Evolutionary conservation across 805 yeast genomes (phyloP).

Genomic region (Nakazawaea pomicola): DNA sequence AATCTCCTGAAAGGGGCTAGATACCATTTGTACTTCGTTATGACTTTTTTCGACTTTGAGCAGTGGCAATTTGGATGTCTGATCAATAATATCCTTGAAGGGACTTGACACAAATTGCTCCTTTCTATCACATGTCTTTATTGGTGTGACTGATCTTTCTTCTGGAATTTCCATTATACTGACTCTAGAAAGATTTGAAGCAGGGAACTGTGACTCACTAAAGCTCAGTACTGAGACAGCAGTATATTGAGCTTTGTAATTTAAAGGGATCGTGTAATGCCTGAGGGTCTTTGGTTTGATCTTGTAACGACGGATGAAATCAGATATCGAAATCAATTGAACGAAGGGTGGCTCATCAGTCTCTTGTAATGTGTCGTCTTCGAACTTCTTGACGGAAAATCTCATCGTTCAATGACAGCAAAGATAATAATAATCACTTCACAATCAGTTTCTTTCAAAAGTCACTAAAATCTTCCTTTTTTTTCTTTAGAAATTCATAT

Average conservation of each 20-base stretch:
- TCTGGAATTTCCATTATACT: too few relatives aligned
- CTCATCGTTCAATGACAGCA: too few relatives aligned
- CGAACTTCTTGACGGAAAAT: too few relatives aligned
- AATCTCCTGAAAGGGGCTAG: background rate
- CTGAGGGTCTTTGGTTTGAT: background rate
- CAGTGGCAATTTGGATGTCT: background rate
- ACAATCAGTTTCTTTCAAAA: background rate
- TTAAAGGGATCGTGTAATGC: background rate
- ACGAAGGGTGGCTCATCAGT: too few relatives aligned
- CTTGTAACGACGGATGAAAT: background rate
- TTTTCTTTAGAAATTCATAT: too few relatives aligned
- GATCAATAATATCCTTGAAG: background rate
- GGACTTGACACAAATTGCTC: background rate
- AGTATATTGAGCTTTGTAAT: background rate
- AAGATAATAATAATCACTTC: background rate
- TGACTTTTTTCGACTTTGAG: background rate
- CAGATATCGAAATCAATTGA: too few relatives aligned
- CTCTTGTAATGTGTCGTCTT: too few relatives aligned
- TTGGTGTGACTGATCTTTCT: too few relatives aligned
- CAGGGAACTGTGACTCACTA: too few relatives aligned
- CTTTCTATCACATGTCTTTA: too few relatives aligned
- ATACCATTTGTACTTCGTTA: too few relatives aligned
- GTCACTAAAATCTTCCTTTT: background rate
- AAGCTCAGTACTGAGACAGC: background rate
- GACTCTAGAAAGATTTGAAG: too few relatives aligned